These are phyloP conservation scores for Gloeopeniophorella convolvens DNA, from an alignment of 768 basidiomycete species.

Conservation along the genomic window DNA sequence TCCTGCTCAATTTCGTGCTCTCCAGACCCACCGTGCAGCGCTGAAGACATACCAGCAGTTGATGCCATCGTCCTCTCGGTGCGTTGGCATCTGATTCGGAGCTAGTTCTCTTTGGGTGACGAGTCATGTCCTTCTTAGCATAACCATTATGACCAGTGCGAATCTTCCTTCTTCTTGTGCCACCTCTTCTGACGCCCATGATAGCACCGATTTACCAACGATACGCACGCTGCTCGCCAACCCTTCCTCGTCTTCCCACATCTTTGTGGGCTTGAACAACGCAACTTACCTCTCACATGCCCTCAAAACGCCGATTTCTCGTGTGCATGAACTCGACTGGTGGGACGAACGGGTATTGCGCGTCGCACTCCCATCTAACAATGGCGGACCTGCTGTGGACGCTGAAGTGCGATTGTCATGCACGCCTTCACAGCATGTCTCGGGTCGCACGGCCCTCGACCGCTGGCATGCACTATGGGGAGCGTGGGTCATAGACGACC, in stretches of 20 bases:
- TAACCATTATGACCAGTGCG: conserved; percentile 35
- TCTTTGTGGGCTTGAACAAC: conserved; percentile 45
- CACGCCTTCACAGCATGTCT: conserved; percentile 61
- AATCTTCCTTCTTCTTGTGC: background rate
- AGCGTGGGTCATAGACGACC: conserved; percentile 56
- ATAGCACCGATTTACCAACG: conserved; percentile 31
- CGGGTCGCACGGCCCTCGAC: conserved; percentile 44
- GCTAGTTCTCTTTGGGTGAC: background rate
- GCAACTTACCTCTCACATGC: conserved; percentile 26
- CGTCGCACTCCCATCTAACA: conserved; percentile 24
- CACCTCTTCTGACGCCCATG: background rate
- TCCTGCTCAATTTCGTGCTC: background rate
- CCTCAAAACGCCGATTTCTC: conserved; percentile 27
- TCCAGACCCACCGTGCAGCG: conserved; percentile 32
- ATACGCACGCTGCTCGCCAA: conserved; percentile 26
- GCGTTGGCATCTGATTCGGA: too few species aligned
- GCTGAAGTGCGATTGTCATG: conserved; percentile 44
- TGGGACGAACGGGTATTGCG: conserved; percentile 33
- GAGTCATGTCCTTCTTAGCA: conserved; percentile 22
- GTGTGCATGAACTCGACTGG: conserved; percentile 46
- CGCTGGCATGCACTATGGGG: conserved; percentile 57
- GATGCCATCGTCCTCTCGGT: conserved; percentile 45
- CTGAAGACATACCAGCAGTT: conserved; percentile 42
- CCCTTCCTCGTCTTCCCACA: conserved; percentile 27
- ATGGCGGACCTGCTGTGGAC: background rate